Base-by-base conservation (phyloP, 352 stramenopile species). In the Pythium oligandrum region DNA sequence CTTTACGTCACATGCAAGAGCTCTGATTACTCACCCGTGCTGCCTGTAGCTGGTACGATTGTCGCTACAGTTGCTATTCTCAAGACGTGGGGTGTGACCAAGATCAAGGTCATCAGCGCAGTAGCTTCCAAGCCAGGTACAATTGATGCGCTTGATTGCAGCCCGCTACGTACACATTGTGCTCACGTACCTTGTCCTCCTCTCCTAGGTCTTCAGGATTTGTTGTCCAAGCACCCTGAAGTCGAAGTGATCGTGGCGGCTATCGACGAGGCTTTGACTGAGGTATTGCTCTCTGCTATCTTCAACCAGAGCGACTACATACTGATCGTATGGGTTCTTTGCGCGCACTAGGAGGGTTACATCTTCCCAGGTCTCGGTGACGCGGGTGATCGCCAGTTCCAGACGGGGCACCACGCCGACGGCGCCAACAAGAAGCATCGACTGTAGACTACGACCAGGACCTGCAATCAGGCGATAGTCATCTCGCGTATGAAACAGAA, bases 51-150 rank as follows among this genome's bases (percentile, higher is more conserved):
- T 61, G 80, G 86, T 39, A 98, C 96, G 2, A 92, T 98, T 63
- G 91, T 94, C 59, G 95, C 93, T 42, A 97, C 97, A 3, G 77
- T 99, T 12, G 83, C 84, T 4, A 98, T 99, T 35, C 63, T 99
- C 35, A 99, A 97, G 71, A 96, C 89, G 40, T 98, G 93, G 93
- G 93, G 93, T 35, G 85, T 93, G 3, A 55, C 95, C 62, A 96
- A 91, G 56, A 96, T 97, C 61, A 96, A 98, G 63, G 75, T 98
- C 12, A 79, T 98, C 49, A 93, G 78, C 36, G 89, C 98, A 4
- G 86, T 99, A 17, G 96, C 89, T 26, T 98, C 93, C 17, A 88
- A 94, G 59, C 72, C 86, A 59, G 97, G 97, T 76, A 48, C 31
- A 26, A 26, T 26, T 26, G 17, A 26, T 26, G 17, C 17, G 33